phyloP scores from a whole-genome alignment of 805 yeast genomes.

The Lipomyces yamadae region DNA sequence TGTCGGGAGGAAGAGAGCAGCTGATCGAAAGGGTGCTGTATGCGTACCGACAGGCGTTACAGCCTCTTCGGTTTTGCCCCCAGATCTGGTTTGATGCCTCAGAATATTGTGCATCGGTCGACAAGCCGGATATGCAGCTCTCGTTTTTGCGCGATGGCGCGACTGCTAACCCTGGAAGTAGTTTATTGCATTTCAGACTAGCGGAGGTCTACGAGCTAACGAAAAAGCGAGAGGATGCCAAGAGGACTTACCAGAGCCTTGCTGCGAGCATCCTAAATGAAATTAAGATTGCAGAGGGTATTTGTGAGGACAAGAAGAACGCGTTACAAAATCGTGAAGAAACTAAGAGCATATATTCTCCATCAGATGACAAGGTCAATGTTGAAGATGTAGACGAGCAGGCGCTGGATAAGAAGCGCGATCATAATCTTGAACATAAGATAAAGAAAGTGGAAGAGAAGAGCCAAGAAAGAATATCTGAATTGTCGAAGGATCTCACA shows the following conservation, averaged over 20 bases:
- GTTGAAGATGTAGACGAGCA: constrained; percentile 12
- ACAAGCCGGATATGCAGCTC: constrained; percentile 42
- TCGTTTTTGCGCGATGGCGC: constrained; percentile 61
- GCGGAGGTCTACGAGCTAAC: constrained; percentile 73
- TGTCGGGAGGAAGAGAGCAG: constrained; percentile 42
- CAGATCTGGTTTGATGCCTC: constrained; percentile 71
- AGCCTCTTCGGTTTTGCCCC: constrained; percentile 65
- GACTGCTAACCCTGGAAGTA: constrained; percentile 69
- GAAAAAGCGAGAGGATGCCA: constrained; percentile 56
- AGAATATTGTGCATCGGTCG: constrained; percentile 49
- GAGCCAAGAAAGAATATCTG: constrained; percentile 38
- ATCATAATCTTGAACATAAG: constrained; percentile 6
- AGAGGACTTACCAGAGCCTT: constrained; percentile 55
- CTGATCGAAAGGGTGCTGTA: constrained; percentile 65
- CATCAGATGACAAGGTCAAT: constrained; percentile 1
- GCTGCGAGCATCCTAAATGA: constrained; percentile 53
- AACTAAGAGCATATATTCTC: neutral
- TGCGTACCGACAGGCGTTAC: constrained; percentile 72
- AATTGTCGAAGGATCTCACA: constrained; percentile 55
- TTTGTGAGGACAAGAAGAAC: constrained; percentile 36
- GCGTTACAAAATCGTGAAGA: constrained; percentile 27
- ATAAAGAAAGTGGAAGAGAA: constrained; percentile 35
- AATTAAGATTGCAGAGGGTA: constrained; percentile 42
- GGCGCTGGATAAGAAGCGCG: neutral
- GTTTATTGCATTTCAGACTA: constrained; percentile 65